A percentile compares a stretch with the other conserved stretches of the same genome.
phyloP scores from a whole-genome alignment of 208 protist genomes.

The Crithidia sp. region DNA sequence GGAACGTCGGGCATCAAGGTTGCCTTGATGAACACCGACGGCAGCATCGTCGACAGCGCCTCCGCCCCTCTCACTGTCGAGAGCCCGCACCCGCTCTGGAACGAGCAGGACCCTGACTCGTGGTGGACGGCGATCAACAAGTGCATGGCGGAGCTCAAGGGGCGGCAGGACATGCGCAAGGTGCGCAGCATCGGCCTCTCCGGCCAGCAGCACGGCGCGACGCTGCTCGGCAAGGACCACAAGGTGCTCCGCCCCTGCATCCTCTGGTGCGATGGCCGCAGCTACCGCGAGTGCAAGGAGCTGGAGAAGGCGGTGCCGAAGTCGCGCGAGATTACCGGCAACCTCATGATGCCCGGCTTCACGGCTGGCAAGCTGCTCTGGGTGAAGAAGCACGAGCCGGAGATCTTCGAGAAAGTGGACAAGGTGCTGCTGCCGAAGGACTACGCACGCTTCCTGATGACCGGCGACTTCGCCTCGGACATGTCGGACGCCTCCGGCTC shows the following conservation, averaged over 20 bases:
- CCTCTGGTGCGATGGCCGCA: constrained; percentile 82
- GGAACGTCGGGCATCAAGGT: constrained; percentile 80
- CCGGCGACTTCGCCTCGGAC: constrained; percentile 68
- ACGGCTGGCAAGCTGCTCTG: constrained; percentile 80
- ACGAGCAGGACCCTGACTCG: constrained; percentile 65
- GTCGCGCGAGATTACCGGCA: constrained; percentile 68
- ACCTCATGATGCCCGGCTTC: constrained; percentile 88
- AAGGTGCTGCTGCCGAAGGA: constrained; percentile 84
- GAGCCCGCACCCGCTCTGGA: constrained; percentile 73
- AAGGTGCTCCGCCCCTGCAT: constrained; percentile 79
- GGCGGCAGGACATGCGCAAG: constrained; percentile 53
- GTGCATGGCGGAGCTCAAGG: constrained; percentile 56
- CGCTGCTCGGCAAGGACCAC: constrained; percentile 61
- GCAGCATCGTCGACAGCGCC: constrained; percentile 64
- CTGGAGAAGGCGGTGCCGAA: constrained; percentile 63
- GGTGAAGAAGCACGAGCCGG: constrained; percentile 75
- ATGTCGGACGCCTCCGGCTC: constrained; percentile 78
- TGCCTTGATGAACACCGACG: constrained; percentile 57
- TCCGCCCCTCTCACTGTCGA: constrained; percentile 49
- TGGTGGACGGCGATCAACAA: constrained; percentile 71
- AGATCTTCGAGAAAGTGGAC: constrained; percentile 55
- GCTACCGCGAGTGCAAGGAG: constrained; percentile 67
- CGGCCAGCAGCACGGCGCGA: constrained; percentile 77
- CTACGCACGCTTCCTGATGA: constrained; percentile 75
- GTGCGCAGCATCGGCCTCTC: constrained; percentile 70